Conservation (phyloP, 768 basidiomycete genomes). For the Lactarius quietus region DNA sequence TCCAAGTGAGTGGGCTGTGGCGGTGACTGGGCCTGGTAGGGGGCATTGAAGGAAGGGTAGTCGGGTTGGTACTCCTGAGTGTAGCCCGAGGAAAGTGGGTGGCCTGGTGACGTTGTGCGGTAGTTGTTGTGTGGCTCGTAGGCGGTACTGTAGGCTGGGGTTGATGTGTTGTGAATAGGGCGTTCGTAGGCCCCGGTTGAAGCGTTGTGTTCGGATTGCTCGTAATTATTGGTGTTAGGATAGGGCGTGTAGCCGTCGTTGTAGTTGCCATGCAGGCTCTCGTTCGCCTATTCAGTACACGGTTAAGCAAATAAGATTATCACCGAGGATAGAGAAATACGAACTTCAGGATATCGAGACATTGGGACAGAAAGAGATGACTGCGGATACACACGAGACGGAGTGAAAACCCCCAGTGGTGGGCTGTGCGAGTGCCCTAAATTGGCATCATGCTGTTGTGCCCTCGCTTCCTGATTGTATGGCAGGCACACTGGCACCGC, state of each 20-base stretch:
- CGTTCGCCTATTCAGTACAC: slow-evolving; percentile 48
- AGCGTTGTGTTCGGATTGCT: slow-evolving; percentile 28
- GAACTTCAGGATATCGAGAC: slow-evolving; percentile 43
- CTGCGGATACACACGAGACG: background rate
- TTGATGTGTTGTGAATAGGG: background rate
- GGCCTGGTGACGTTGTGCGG: slow-evolving; percentile 34
- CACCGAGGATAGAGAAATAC: slow-evolving; percentile 14
- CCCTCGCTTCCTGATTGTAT: background rate
- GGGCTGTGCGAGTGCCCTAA: background rate
- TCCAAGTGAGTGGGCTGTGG: slow-evolving; percentile 31
- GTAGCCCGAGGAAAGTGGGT: slow-evolving; percentile 18
- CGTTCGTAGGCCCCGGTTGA: background rate
- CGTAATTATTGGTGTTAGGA: slow-evolving; percentile 32
- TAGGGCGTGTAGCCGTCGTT: slow-evolving; percentile 65
- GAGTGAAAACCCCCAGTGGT: background rate
- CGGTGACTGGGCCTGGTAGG: slow-evolving; percentile 26
- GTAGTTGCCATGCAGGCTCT: slow-evolving; percentile 58
- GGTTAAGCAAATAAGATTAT: background rate
- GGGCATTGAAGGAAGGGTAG: slow-evolving; percentile 25
- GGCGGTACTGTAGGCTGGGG: background rate
- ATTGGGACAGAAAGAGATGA: slow-evolving; percentile 27
- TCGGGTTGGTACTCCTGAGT: slow-evolving; percentile 11
- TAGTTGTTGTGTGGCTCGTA: slow-evolving; percentile 37
- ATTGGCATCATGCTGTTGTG: background rate
- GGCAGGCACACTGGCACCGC: background rate